Evolutionary conservation across 75 land plant species (phyloP).

Genomic region (Selaginella tamariscina): DNA sequence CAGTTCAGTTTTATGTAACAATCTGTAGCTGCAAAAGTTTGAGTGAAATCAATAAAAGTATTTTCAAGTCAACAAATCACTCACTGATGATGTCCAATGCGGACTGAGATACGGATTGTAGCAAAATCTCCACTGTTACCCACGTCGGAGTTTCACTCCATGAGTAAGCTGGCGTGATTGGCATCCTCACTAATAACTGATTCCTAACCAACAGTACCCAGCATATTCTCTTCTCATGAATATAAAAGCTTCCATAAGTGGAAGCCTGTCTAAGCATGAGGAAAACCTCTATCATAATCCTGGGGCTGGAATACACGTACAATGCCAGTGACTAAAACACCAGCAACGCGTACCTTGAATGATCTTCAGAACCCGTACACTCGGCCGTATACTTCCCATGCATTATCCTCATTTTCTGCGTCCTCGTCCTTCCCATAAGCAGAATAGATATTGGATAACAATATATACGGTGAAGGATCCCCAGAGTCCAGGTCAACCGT

Average conservation of each 20-base stretch:
- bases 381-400: too few species aligned
- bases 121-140: conserved; percentile 23
- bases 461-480: neutral
- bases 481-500: neutral
- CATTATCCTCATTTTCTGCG: too few species aligned
- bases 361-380: too few species aligned
- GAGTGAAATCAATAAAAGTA: neutral
- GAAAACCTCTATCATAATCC: too few species aligned
- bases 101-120: conserved; percentile 19
- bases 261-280: too few species aligned
- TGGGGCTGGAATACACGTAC: too few species aligned
- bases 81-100: conserved; percentile 25
- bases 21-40: conserved; percentile 26
- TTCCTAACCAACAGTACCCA: neutral
- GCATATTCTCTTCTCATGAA: neutral
- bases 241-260: neutral
- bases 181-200: conserved; percentile 15
- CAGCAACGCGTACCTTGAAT: too few species aligned
- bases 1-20: conserved; percentile 33
- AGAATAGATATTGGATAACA: conserved; percentile 7
- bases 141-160: conserved; percentile 25
- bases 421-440: neutral
- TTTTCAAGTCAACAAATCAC: neutral
- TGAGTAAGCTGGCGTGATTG: conserved; percentile 22
- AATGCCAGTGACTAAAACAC: too few species aligned